These are phyloP conservation scores for Serendipita sp. DNA, from an alignment of 768 basidiomycete genomes.

Conservation along the genomic window DNA sequence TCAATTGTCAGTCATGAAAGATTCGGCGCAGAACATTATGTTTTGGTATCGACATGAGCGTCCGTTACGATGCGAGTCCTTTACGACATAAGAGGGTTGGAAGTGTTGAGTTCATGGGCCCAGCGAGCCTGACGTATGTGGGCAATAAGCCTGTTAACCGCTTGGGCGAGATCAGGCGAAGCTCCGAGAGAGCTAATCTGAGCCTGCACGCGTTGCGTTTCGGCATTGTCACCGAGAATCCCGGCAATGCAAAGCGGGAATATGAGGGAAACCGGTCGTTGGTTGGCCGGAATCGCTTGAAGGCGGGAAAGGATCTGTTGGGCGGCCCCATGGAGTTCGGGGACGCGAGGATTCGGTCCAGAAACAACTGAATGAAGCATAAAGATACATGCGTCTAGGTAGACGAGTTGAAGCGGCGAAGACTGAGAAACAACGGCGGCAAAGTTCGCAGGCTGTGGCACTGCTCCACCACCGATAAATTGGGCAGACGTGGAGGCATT, in stretches of 20 bases:
- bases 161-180: background rate
- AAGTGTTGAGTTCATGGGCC: background rate
- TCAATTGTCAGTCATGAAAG: too few relatives aligned
- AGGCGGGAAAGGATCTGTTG: background rate
- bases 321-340: background rate
- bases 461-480: background rate
- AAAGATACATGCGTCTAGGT: background rate
- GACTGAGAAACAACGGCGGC: background rate
- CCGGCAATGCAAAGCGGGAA: conserved; percentile 1
- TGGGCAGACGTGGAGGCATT: background rate
- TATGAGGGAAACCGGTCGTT: background rate
- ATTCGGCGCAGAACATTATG: too few relatives aligned
- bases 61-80: too few relatives aligned
- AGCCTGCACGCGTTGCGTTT: background rate
- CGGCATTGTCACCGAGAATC: background rate
- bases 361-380: conserved; percentile 1
- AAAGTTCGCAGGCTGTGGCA: background rate
- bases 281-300: background rate
- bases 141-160: background rate
- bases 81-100: conserved; percentile 2
- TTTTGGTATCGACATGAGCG: too few relatives aligned
- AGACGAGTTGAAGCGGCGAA: background rate
- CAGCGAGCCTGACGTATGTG: background rate
- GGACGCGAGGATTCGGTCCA: conserved; percentile 1
- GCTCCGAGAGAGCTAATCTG: background rate